Evolutionary conservation across 148 eudicot species (phyloP), one percentile per base, ranked within the genome.

Genomic region (Salicornia ramosissima): DNA sequence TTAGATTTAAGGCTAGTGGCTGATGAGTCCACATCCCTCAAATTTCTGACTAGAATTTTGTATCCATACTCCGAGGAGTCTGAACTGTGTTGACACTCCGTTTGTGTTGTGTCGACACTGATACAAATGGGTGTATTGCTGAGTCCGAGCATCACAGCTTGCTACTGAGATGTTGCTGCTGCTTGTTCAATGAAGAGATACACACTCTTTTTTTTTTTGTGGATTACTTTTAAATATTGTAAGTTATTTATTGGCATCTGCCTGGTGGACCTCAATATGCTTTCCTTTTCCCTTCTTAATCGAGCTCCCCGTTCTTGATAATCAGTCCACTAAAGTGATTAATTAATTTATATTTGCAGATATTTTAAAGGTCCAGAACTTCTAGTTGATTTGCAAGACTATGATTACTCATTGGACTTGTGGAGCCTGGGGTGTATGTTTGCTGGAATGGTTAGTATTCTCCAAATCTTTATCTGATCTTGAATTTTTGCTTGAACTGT

Each of bases 391-490:
- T 82, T 94, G 86, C 97, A 91, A 84, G 97, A 94, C 78, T 94
- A 94, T 81, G 97, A 94, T 82, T 94, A 94, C 79, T 91, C 99
- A 30, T 83, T 94, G 78, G 99, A 94, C 79, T 75, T 94, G 57
- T 94, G 99, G 99, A 94, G 97, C 78, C 88, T 94, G 60, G 99
- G 99, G 60, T 91, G 97, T 77, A 94, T 94, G 99, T 87, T 94
- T 80, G 99, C 99, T 78, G 99, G 99, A 76, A 91, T 94, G 97
- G 99, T 94, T 50, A 83, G 85, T 64, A 67, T 67, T 45, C 11
- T 24, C 13, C 18, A 36, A 28, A 61, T 63, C 13, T 49, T 40
- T 22, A 19, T 49, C 49, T 26, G 36, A 13, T 65, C 3, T 56
- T 54, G 3, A 19, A 21, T 33, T 18, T 39, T 50, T 18, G 24